These are phyloP conservation scores for Rhodotorula sp. DNA, from an alignment of 1,284 basidiomycete genomes.

Conservation along the genomic window DNA sequence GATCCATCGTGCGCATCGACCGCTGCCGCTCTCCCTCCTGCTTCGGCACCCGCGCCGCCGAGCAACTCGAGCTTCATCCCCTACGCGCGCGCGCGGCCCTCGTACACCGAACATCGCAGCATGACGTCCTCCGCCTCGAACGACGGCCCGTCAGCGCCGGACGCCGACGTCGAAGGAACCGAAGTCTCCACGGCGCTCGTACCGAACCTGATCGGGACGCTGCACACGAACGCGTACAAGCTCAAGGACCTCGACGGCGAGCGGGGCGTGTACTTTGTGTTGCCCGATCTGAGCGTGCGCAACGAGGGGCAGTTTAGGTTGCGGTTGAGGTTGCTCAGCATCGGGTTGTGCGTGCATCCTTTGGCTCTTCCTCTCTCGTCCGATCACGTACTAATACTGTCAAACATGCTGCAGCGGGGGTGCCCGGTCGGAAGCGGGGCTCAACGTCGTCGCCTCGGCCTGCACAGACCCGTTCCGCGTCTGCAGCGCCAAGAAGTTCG, in stretches of 20 bases:
- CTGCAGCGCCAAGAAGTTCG: conserved; percentile 86
- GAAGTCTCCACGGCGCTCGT: not conserved
- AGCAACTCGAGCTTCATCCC: not conserved
- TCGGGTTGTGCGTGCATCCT: conserved; percentile 41
- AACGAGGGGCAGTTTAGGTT: conserved; percentile 67
- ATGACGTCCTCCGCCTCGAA: not conserved
- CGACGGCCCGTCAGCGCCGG: not conserved
- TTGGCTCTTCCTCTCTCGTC: no score
- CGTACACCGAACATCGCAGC: not conserved
- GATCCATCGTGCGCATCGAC: not conserved
- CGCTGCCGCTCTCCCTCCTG: not conserved
- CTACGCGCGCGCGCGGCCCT: not conserved
- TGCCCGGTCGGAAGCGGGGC: not conserved
- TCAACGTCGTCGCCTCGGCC: conserved; percentile 42
- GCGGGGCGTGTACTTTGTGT: conserved; percentile 81
- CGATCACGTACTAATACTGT: no score
- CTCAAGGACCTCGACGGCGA: conserved; percentile 64
- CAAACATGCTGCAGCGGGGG: not conserved
- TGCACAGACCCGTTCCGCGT: conserved; percentile 86
- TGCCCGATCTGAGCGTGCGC: conserved; percentile 81
- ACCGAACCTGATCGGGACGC: conserved; percentile 75
- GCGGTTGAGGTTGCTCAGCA: conserved; percentile 47
- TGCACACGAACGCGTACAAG: conserved; percentile 78
- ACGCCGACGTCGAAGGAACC: not conserved
- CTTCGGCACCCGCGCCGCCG: not conserved